Evolutionary conservation across 164 flowering plant species (phyloP).

Genomic region (Dillenia turbinata): DNA sequence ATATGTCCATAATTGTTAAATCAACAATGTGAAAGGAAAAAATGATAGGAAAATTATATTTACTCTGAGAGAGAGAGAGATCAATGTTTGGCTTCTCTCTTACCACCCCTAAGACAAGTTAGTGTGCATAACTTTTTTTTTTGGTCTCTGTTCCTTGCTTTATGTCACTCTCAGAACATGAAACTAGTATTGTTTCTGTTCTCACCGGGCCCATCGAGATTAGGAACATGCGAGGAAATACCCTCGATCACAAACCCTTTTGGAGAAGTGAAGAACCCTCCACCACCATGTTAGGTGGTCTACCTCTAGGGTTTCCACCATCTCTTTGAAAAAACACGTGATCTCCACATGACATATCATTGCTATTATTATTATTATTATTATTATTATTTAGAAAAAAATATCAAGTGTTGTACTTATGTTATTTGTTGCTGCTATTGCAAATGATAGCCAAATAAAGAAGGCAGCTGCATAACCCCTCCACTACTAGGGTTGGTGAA

Average conservation of each 20-base stretch:
- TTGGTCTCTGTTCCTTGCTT: not conserved
- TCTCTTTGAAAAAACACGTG: slow-evolving; percentile 15
- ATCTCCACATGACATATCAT: no score
- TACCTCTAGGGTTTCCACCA: not conserved
- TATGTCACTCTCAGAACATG: slow-evolving; percentile 14
- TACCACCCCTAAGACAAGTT: slow-evolving; percentile 6
- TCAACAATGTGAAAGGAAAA: no score
- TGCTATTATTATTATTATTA: no score
- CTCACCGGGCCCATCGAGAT: slow-evolving; percentile 8
- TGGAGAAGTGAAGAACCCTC: not conserved
- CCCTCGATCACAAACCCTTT: slow-evolving; percentile 16
- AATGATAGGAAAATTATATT: not conserved
- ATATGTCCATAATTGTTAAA: no score
- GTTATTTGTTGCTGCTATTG: slow-evolving; percentile 9
- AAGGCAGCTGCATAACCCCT: no score
- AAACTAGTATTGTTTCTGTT: slow-evolving; percentile 8
- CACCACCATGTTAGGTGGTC: slow-evolving; percentile 1
- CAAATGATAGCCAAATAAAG: not conserved
- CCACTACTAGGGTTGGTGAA: not conserved
- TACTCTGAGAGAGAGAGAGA: slow-evolving; percentile 6
- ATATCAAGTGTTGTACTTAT: slow-evolving; percentile 7
- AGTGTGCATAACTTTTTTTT: slow-evolving; percentile 20
- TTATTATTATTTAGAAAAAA: slow-evolving; percentile 7
- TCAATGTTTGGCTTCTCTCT: slow-evolving; percentile 3
- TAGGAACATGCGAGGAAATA: not conserved